Evolutionary conservation across 2,329 filamentous ascomycete species (phyloP), one percentile per base, ranked within the genome.

Genomic region (Aschersonia sp.): DNA sequence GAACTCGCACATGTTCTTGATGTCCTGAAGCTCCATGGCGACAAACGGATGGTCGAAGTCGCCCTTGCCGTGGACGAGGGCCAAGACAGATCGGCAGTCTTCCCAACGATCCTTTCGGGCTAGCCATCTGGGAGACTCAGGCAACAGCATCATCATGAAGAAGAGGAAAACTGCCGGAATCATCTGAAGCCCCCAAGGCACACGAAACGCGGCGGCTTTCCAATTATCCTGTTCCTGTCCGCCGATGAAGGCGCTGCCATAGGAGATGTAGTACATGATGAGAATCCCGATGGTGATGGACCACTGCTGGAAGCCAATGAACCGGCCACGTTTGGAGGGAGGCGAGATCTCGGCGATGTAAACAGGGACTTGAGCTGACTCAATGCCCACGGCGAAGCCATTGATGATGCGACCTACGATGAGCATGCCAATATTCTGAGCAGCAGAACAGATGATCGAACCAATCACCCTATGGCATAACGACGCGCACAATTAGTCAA

Each of bases 301-400:
- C 70, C 82, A 83, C 60, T 88, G 84, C 61, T 88, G 83, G 47
- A 78, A 74, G 48, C 81, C 79, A 31, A 89, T 82, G 44, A 89
- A 82, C 62, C 32, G 74, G 31, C 82, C 82, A 51, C 82, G 76
- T 47, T 64, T 61, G 3, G 74, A 73, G 42, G 75, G 75, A 7
- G 58, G 54, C 4, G 56, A 80, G 69, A 84, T 71, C 58, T 85
- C 82, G 42, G 80, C 75, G 45, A 85, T 77, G 62, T 85, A 85
- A 48, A 85, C 80, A 4, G 81, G 81, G 5, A 84, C 81, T 57
- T 84, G 80, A 4, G 80, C 77, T 20, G 79, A 83, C 1, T 59
- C 58, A 70, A 83, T 82, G 56, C 82, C 82, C 51, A 85, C 80
- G 45, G 74, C 74, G 50, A 84, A 59, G 50, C 82, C 82, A 61